Evolutionary conservation across 768 basidiomycete genomes (phyloP).

Genomic region (Rhizopogon salebrosus): DNA sequence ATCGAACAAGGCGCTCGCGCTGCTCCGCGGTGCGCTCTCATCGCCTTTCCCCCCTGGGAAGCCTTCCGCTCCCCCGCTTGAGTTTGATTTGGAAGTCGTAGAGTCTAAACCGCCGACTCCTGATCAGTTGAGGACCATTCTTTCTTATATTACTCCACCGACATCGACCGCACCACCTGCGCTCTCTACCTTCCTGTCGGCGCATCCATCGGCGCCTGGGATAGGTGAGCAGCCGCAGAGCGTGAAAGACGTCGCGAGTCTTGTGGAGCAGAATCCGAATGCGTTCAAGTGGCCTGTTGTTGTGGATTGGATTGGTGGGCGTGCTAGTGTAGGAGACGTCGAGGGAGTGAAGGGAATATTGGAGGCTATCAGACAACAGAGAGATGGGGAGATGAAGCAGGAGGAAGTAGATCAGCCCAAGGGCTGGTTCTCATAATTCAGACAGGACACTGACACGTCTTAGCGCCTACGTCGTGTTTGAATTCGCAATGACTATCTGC

Average conservation of each 20-base stretch:
- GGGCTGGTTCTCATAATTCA: constrained; percentile 47
- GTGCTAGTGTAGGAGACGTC: constrained; percentile 59
- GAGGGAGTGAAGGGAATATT: constrained; percentile 66
- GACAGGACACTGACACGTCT: neutral
- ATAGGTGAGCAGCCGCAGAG: constrained; percentile 35
- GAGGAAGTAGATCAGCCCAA: constrained; percentile 39
- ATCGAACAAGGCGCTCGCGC: constrained; percentile 53
- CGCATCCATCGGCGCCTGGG: constrained; percentile 46
- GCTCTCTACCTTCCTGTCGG: constrained; percentile 47
- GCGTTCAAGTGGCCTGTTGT: constrained; percentile 77
- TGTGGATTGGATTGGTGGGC: constrained; percentile 70
- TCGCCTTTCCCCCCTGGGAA: constrained; percentile 55
- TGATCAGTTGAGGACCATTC: constrained; percentile 64
- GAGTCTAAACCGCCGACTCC: constrained; percentile 57
- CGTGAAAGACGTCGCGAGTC: constrained; percentile 39
- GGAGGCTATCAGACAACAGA: constrained; percentile 56
- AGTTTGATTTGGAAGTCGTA: constrained; percentile 69
- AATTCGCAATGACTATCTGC: neutral
- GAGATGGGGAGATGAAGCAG: constrained; percentile 59
- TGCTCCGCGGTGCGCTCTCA: constrained; percentile 56
- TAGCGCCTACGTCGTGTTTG: no score
- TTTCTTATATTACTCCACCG: constrained; percentile 44
- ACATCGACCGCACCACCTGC: constrained; percentile 29
- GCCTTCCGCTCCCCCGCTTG: constrained; percentile 43
- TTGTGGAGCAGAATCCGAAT: constrained; percentile 51